Evolutionary conservation across 164 flowering plant genomes (phyloP), one percentile per base, ranked within the genome.

Genomic region (Vitis rupestris): DNA sequence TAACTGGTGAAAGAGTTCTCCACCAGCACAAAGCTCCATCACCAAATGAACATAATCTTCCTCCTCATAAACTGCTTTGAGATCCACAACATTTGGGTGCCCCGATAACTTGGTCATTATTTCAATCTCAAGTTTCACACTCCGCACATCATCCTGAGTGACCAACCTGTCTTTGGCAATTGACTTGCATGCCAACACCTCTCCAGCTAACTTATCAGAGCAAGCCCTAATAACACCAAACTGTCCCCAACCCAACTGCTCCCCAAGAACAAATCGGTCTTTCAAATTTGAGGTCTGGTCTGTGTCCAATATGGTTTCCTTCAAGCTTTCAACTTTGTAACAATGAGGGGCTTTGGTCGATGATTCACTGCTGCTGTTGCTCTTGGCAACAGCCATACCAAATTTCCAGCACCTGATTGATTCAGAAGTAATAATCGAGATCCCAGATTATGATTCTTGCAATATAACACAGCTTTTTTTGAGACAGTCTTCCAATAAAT

Each of bases 231-330:
- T 91, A n/a, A 91, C 79, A 13, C 97, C 97, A 77, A 89, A 91
- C 67, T 87, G 92, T 11, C 97, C 97, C 92, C 82, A 81, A 27
- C 94, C 97, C 76, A 91, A 73, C 66, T 84, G 87, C 76, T 86
- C 82, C 37, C 90, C 93, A 70, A 91, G 82, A 58, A 74, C 56
- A 56, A 86, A 89, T 49, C 72, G 72, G 47, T 87, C 88, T 59
- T 79, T 82, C 30, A 91, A 76, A 47, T 78, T 77, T 2, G 84
- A 77, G 6, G 66, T 82, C 56, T 79, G 76, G 17, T 73, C 73
- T 2, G 84, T 64, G 8, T 82, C 86, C 68, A 87, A 70, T 50
- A 88, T 85, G 14, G 87, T 75, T 48, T 75, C 79, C 6, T 48
- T 67, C 70, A 88, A 77, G 68, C 73, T 76, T 17, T 67, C 60